A percentile compares a stretch with the other conserved stretches of the same genome.
Conservation (phyloP, 2,329 filamentous ascomycete genomes). For the Colletotrichum sp. region DNA sequence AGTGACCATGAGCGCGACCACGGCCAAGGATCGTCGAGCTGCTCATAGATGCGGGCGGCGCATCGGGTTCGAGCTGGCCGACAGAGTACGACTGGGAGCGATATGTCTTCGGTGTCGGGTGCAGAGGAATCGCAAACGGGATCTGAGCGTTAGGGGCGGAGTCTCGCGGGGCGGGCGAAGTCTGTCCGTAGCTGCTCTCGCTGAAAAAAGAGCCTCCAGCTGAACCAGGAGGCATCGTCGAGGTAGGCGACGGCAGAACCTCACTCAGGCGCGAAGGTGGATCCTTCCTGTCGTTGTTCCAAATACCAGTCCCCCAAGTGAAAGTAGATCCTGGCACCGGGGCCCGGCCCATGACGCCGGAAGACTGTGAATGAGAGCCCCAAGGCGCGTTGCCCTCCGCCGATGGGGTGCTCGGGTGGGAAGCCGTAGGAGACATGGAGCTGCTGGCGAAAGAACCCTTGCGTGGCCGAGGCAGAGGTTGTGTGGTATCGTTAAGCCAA, state of each 20-base stretch:
- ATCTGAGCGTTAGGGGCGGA: constrained; percentile 68
- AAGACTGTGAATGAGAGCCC: constrained; percentile 57
- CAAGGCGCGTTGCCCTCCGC: constrained; percentile 62
- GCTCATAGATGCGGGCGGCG: constrained; percentile 44
- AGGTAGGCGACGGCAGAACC: constrained; percentile 77
- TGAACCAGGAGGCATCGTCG: constrained; percentile 54
- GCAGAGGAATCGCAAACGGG: constrained; percentile 85
- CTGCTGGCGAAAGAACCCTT: constrained; percentile 79
- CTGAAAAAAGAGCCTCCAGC: constrained; percentile 53
- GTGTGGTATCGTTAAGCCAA: constrained; percentile 85
- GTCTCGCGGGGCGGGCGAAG: constrained; percentile 57
- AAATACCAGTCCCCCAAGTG: constrained; percentile 81
- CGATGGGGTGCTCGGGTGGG: constrained; percentile 78
- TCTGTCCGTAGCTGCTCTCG: constrained; percentile 51
- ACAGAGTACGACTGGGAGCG: constrained; percentile 97
- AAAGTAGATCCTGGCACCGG: constrained; percentile 57
- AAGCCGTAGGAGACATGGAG: constrained; percentile 79
- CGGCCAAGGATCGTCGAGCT: constrained; percentile 58
- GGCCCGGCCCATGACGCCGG: constrained; percentile 51
- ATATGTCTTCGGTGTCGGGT: constrained; percentile 91
- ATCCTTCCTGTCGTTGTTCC: constrained; percentile 81
- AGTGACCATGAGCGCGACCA: constrained; percentile 57
- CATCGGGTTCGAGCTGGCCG: constrained; percentile 81
- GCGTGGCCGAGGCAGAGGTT: constrained; percentile 65
- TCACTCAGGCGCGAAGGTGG: constrained; percentile 76